Conservation (phyloP, 2,329 filamentous ascomycete genomes). For the Scorias spongiosa region DNA sequence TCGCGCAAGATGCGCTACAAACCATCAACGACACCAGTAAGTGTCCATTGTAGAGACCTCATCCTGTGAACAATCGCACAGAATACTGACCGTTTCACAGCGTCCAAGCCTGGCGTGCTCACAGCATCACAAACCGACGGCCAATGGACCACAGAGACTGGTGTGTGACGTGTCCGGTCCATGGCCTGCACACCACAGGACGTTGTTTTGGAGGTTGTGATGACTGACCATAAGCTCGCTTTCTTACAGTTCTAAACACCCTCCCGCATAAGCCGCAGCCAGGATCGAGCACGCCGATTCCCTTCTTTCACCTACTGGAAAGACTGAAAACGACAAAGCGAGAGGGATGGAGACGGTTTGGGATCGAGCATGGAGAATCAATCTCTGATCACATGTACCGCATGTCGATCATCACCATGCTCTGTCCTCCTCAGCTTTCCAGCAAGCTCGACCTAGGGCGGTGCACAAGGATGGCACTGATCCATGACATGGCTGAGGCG, state of each 20-base stretch:
- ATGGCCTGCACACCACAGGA: no score
- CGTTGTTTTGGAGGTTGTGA: no score
- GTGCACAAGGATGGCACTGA: slow-evolving; percentile 87
- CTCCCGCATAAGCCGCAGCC: slow-evolving; percentile 44
- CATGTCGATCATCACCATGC: slow-evolving; percentile 92
- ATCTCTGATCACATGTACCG: slow-evolving; percentile 99
- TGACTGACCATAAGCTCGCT: no score
- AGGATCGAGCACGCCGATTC: slow-evolving; percentile 56
- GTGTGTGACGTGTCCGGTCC: slow-evolving; percentile 22
- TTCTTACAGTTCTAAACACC: slow-evolving; percentile 42
- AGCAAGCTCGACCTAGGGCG: slow-evolving; percentile 58
- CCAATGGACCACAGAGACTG: slow-evolving; percentile 31
- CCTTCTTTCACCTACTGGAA: slow-evolving; percentile 90
- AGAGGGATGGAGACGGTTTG: slow-evolving; percentile 87
- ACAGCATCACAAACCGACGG: slow-evolving; percentile 11
- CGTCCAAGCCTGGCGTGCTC: slow-evolving; percentile 21
- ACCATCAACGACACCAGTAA: slow-evolving; percentile 25
- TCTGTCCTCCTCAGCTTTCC: slow-evolving; percentile 62
- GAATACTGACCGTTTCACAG: slow-evolving; percentile 7
- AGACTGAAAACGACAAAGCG: slow-evolving; percentile 91
- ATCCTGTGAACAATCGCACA: no score
- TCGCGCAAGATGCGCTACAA: slow-evolving; percentile 19
- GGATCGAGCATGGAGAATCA: slow-evolving; percentile 62
- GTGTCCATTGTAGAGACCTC: background rate
- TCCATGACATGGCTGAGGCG: slow-evolving; percentile 95